These are phyloP conservation scores for Vitis amurensis DNA, from an alignment of 164 flowering plant species.

Conservation along the genomic window DNA sequence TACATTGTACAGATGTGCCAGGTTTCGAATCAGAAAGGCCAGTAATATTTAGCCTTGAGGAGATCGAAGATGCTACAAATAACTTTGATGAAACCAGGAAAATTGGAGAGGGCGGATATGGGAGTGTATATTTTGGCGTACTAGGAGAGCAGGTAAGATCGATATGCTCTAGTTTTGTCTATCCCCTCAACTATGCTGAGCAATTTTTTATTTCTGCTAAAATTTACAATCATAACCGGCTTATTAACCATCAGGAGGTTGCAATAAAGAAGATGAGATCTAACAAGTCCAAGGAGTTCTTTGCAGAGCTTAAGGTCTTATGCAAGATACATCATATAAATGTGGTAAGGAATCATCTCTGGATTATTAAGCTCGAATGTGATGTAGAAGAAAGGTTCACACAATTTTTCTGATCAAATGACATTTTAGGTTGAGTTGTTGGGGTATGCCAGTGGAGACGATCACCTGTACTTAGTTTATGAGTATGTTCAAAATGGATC, in stretches of 20 bases:
- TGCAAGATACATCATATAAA: slow-evolving; percentile 70
- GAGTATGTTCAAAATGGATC: slow-evolving; percentile 63
- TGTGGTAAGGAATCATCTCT: slow-evolving; percentile 44
- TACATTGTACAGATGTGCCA: slow-evolving; percentile 32
- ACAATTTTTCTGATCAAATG: background rate
- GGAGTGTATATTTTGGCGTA: slow-evolving; percentile 57
- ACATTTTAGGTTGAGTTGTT: slow-evolving; percentile 59
- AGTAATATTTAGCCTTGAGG: slow-evolving; percentile 36
- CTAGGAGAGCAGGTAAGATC: slow-evolving; percentile 41
- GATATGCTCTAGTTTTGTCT: background rate
- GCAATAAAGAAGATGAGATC: slow-evolving; percentile 76
- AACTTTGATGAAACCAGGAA: slow-evolving; percentile 47
- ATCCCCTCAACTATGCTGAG: background rate
- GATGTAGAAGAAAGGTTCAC: background rate
- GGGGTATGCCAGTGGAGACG: slow-evolving; percentile 68
- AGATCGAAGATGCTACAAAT: slow-evolving; percentile 54
- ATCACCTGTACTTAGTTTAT: slow-evolving; percentile 63
- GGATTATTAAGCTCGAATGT: background rate
- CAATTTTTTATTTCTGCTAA: background rate
- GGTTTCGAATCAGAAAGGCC: slow-evolving; percentile 63
- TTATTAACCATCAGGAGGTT: slow-evolving; percentile 45
- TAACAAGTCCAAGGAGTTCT: slow-evolving; percentile 63
- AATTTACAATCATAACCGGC: background rate
- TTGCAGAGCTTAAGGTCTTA: slow-evolving; percentile 68
- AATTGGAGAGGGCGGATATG: slow-evolving; percentile 71